These are phyloP conservation scores for Umbelopsis sp. DNA, from an alignment of 192 early-diverging fungal genomes.

Conservation along the genomic window DNA sequence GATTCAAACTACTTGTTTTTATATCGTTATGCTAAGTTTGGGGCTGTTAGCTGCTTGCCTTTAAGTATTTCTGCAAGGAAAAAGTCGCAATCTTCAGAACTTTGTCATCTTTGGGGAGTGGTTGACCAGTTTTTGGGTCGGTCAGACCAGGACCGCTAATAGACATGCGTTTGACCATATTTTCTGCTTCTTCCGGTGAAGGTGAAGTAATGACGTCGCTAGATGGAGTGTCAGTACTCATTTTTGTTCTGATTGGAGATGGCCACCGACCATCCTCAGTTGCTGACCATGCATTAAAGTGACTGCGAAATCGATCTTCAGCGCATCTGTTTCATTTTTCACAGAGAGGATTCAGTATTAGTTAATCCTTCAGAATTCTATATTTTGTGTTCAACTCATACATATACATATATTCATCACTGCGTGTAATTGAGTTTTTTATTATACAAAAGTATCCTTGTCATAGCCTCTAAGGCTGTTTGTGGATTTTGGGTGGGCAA, in stretches of 20 bases:
- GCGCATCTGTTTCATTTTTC: no score
- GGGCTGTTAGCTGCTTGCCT: slow-evolving; percentile 33
- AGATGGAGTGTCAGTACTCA: background rate
- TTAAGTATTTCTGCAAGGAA: slow-evolving; percentile 63
- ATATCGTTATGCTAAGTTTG: no score
- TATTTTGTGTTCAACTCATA: no score
- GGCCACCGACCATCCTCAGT: background rate
- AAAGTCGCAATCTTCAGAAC: slow-evolving; percentile 61
- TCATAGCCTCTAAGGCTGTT: no score
- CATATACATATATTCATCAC: no score
- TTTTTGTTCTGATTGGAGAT: background rate
- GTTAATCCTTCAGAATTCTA: no score
- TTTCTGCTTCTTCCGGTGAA: slow-evolving; percentile 26
- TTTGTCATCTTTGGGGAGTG: slow-evolving; percentile 48
- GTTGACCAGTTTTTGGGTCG: slow-evolving; percentile 2
- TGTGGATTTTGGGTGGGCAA: background rate
- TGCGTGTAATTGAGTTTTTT: no score
- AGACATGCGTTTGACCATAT: slow-evolving; percentile 30
- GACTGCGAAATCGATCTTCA: background rate
- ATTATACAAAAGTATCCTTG: no score
- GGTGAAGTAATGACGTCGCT: slow-evolving; percentile 21
- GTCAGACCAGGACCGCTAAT: background rate
- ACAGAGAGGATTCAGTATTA: no score
- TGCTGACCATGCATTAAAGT: background rate
- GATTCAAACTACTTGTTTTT: no score